Percentiles rank a stretch among this genome's conserved stretches.
phyloP scores from a whole-genome alignment of 2,329 filamentous ascomycete genomes.

The Sarocladium strictum region DNA sequence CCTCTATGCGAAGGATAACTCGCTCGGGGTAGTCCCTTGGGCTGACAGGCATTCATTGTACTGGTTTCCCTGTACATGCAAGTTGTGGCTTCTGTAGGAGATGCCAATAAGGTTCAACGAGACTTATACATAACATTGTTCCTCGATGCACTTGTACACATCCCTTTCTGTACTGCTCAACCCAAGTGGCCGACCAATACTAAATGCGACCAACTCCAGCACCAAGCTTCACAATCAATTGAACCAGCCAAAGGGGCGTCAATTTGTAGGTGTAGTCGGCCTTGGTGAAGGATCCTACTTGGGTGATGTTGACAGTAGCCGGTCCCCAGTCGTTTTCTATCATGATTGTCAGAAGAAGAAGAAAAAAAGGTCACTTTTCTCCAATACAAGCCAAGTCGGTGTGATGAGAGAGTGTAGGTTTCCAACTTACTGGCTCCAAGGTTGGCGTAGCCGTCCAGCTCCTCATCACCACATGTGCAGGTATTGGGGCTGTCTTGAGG shows the following conservation, averaged over 20 bases:
- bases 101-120: no score
- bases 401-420: not conserved
- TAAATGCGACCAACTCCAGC: constrained; percentile 34
- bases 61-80: no score
- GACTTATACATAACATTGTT: no score
- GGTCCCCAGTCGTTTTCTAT: constrained; percentile 40
- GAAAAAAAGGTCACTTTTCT: no score
- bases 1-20: no score
- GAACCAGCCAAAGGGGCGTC: constrained; percentile 37
- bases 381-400: no score
- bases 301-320: constrained; percentile 45
- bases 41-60: no score
- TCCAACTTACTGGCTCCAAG: constrained; percentile 42
- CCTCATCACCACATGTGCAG: constrained; percentile 44
- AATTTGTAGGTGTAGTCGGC: constrained; percentile 43
- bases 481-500: constrained; percentile 49
- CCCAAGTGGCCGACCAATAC: not conserved
- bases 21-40: no score
- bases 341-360: no score
- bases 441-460: constrained; percentile 49
- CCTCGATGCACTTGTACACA: no score
- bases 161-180: no score
- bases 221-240: constrained; percentile 34
- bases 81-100: no score
- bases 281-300: constrained; percentile 40